Evolutionary conservation across 306 rosid genomes (phyloP).

Genomic region (Castanea mollissima): DNA sequence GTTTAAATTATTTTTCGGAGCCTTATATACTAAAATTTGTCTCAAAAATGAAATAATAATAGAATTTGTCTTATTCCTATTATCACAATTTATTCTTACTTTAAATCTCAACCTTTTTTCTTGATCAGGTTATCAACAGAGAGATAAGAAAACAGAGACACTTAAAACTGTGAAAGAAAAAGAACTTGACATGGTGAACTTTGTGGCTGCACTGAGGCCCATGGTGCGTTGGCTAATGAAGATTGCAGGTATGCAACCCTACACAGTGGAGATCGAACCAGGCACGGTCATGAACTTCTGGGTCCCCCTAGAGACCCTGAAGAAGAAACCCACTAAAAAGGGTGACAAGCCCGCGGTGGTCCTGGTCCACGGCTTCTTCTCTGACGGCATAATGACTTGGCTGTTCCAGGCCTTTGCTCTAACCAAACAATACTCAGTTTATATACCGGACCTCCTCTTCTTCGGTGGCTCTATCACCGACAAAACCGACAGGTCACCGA

Average conservation of each 20-base stretch:
- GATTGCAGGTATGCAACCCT: conserved; percentile 73
- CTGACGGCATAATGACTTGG: conserved; percentile 87
- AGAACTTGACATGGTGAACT: conserved; percentile 60
- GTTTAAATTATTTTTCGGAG: too few species aligned
- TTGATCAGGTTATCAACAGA: too few species aligned
- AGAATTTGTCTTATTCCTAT: too few species aligned
- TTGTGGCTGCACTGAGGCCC: conserved; percentile 69
- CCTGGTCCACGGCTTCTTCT: conserved; percentile 74
- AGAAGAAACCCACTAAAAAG: conserved; percentile 36
- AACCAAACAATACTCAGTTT: conserved; percentile 52
- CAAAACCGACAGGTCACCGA: conserved; percentile 49
- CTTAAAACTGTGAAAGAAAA: background rate
- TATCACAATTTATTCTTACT: too few species aligned
- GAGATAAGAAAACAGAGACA: background rate
- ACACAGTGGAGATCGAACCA: conserved; percentile 69
- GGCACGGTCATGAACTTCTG: conserved; percentile 81
- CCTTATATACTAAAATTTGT: too few species aligned
- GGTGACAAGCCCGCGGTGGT: conserved; percentile 64
- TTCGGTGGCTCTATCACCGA: conserved; percentile 70
- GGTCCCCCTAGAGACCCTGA: conserved; percentile 60
- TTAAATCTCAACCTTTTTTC: too few species aligned
- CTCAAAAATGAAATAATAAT: too few species aligned
- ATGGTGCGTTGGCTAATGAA: conserved; percentile 67
- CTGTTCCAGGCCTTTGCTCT: conserved; percentile 55
- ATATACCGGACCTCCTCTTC: conserved; percentile 78